Evolutionary conservation across 306 rosid species (phyloP).

Genomic region (Astragalus glycyphyllos): DNA sequence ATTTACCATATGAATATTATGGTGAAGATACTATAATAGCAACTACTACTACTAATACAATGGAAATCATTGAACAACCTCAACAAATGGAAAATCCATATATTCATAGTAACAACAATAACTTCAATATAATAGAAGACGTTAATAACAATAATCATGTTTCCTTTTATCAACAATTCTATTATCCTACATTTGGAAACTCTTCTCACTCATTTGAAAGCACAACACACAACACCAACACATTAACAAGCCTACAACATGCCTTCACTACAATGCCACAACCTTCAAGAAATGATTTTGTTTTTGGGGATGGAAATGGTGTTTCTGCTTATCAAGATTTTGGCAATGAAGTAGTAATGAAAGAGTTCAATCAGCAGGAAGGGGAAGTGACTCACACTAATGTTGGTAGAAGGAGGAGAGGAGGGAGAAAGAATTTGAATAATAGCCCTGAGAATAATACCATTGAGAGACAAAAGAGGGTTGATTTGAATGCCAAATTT

Average conservation of each 20-base stretch:
- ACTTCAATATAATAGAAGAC: slow-evolving; percentile 38
- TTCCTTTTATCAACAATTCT: slow-evolving; percentile 9
- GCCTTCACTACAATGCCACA: slow-evolving; percentile 47
- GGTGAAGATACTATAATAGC: slow-evolving; percentile 21
- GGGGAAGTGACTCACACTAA: slow-evolving; percentile 46
- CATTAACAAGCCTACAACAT: too few species aligned
- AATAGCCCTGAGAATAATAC: slow-evolving; percentile 41
- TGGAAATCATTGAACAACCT: slow-evolving; percentile 50
- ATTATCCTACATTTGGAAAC: slow-evolving; percentile 46
- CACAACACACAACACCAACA: slow-evolving; percentile 38
- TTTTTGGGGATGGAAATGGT: slow-evolving; percentile 25
- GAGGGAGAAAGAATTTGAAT: slow-evolving; percentile 51
- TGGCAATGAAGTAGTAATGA: slow-evolving; percentile 53
- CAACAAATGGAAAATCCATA: slow-evolving; percentile 45
- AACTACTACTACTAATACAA: slow-evolving; percentile 9
- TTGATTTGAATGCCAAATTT: slow-evolving; percentile 58
- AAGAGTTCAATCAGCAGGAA: slow-evolving; percentile 50
- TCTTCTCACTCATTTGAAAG: slow-evolving; percentile 60
- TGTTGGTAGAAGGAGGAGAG: slow-evolving; percentile 55
- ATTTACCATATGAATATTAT: not conserved
- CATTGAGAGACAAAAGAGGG: slow-evolving; percentile 69
- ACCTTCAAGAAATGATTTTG: slow-evolving; percentile 47
- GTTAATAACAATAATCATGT: slow-evolving; percentile 17
- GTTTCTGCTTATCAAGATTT: slow-evolving; percentile 48
- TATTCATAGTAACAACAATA: not conserved